phyloP scores from a whole-genome alignment of 2,329 filamentous ascomycete genomes.

The Hypomyces perniciosus region DNA sequence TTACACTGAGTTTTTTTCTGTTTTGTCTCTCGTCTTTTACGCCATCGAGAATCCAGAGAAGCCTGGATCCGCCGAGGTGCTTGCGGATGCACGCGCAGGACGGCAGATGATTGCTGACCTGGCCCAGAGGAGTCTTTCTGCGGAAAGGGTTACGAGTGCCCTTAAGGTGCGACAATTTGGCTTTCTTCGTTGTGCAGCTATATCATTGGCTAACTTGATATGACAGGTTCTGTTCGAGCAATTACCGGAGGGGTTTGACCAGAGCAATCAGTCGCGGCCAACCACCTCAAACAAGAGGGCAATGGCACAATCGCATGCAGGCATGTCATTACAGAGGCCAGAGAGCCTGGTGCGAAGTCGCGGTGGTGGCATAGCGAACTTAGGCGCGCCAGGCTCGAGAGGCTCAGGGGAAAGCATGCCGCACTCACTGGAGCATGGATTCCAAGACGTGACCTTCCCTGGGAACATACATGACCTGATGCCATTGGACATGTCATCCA shows the following conservation, averaged over 20 bases:
- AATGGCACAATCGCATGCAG: slow-evolving; percentile 35
- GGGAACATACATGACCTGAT: slow-evolving; percentile 40
- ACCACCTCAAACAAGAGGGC: slow-evolving; percentile 50
- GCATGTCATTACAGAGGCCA: slow-evolving; percentile 28
- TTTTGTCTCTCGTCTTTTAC: slow-evolving; percentile 73
- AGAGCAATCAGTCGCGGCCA: slow-evolving; percentile 30
- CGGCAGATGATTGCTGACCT: slow-evolving; percentile 75
- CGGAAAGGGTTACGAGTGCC: slow-evolving; percentile 74
- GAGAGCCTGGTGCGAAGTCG: slow-evolving; percentile 29
- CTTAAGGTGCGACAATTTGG: slow-evolving; percentile 57
- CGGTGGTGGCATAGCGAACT: slow-evolving; percentile 19
- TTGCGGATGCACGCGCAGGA: slow-evolving; percentile 79
- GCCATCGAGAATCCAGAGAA: slow-evolving; percentile 75
- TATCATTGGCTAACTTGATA: background rate
- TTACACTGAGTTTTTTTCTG: slow-evolving; percentile 77
- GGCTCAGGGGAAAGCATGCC: slow-evolving; percentile 31
- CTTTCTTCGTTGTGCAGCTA: slow-evolving; percentile 3
- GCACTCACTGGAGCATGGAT: slow-evolving; percentile 24
- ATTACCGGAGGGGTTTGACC: slow-evolving; percentile 66
- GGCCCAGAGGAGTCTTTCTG: slow-evolving; percentile 78
- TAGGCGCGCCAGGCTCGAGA: slow-evolving; percentile 20
- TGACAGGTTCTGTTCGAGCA: slow-evolving; percentile 73
- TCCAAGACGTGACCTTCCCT: slow-evolving; percentile 32
- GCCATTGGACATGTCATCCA: slow-evolving; percentile 39
- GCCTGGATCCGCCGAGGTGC: slow-evolving; percentile 66